A percentile compares a stretch with the other conserved stretches of the same genome.
Evolutionary conservation across 306 rosid genomes (phyloP).

Genomic region (Vigna hirtella): DNA sequence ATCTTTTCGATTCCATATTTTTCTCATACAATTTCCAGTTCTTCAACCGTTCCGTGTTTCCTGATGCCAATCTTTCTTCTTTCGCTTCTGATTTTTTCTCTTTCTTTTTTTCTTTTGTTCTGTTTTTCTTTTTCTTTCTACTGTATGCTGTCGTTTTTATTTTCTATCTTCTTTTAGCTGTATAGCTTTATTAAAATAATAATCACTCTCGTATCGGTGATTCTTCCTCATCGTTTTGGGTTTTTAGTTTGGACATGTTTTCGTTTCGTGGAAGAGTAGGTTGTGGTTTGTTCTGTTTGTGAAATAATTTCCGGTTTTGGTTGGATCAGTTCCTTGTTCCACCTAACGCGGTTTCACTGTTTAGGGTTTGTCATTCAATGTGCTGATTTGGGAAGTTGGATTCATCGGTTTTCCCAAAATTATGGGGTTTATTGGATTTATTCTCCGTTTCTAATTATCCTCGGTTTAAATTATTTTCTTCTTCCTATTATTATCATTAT

Average conservation of each 20-base stretch:
- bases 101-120: background rate
- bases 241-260: background rate
- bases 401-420: background rate
- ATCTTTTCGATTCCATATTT: background rate
- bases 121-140: background rate
- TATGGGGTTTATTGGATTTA: conserved; percentile 1
- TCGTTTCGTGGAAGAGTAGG: conserved; percentile 15
- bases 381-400: conserved; percentile 1
- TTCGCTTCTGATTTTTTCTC: conserved; percentile 14
- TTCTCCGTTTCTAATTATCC: background rate
- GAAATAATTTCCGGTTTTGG: conserved; percentile 6
- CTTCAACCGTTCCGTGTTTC: background rate
- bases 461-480: background rate
- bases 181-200: background rate
- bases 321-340: conserved; percentile 29
- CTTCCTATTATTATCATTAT: background rate
- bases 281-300: conserved; percentile 5
- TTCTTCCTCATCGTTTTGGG: background rate
- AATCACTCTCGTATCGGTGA: background rate
- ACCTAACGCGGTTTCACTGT: conserved; percentile 2
- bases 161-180: background rate
- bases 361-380: conserved; percentile 41
- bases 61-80: conserved; percentile 22
- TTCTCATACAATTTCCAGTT: background rate
- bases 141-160: background rate